Conservation (phyloP, 805 yeast genomes). For the Clavispora phyllophila region DNA sequence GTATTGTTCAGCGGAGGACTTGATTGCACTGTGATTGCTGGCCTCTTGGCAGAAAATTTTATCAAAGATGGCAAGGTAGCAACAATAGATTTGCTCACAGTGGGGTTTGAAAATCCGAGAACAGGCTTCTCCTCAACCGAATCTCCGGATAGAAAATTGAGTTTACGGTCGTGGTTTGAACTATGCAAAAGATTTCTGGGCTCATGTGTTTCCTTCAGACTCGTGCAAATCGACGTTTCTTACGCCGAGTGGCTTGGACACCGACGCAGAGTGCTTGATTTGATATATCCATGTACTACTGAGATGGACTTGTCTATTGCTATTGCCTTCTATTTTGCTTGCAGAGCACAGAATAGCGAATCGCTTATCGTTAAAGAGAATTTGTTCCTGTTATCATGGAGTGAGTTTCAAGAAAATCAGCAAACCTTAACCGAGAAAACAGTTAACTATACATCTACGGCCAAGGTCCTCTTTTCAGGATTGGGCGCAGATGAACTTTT, state of each 20-base stretch:
- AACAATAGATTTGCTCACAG: constrained; percentile 73
- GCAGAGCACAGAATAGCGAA: constrained; percentile 36
- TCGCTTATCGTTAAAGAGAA: constrained; percentile 2
- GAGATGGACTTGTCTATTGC: constrained; percentile 97
- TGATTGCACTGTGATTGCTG: constrained; percentile 82
- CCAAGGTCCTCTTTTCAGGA: constrained; percentile 81
- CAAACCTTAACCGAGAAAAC: not conserved
- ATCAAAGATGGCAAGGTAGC: constrained; percentile 11
- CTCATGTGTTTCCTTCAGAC: constrained; percentile 31
- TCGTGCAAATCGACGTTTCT: constrained; percentile 70
- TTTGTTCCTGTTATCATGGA: not conserved
- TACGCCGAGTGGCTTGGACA: constrained; percentile 58
- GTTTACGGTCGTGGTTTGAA: constrained; percentile 54
- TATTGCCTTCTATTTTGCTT: constrained; percentile 89
- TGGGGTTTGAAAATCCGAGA: constrained; percentile 88
- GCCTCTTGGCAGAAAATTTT: constrained; percentile 27
- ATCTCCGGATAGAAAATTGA: constrained; percentile 85
- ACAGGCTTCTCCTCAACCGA: constrained; percentile 51
- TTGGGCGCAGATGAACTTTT: constrained; percentile 95
- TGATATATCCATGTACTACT: constrained; percentile 80
- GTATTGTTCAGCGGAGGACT: constrained; percentile 91
- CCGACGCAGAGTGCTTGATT: constrained; percentile 46
- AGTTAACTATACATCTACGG: constrained; percentile 40
- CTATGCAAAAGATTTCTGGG: constrained; percentile 42
- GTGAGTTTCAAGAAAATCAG: not conserved